Evolutionary conservation across 2,329 filamentous ascomycete species (phyloP).

Genomic region (Botrytis byssoidea): DNA sequence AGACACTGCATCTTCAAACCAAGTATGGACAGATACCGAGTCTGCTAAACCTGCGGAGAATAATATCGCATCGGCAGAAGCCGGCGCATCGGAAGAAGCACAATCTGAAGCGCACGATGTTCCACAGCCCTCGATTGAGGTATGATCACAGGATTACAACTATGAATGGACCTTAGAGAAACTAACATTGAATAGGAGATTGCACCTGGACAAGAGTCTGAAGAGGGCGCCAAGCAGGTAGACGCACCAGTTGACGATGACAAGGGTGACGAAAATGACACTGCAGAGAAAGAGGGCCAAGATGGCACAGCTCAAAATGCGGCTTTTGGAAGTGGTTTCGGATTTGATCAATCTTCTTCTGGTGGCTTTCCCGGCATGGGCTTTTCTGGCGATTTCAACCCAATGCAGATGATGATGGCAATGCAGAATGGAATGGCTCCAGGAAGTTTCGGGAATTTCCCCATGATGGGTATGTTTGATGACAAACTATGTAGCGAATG

Average conservation of each 20-base stretch:
- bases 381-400: slow-evolving; percentile 61
- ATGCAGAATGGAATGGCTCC: slow-evolving; percentile 67
- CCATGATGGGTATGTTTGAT: slow-evolving; percentile 82
- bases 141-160: slow-evolving; percentile 27
- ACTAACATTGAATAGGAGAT: slow-evolving; percentile 37
- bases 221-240: slow-evolving; percentile 27
- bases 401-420: slow-evolving; percentile 77
- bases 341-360: slow-evolving; percentile 43
- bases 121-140: slow-evolving; percentile 42
- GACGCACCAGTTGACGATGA: slow-evolving; percentile 25
- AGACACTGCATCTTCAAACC: slow-evolving; percentile 18
- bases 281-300: slow-evolving; percentile 25
- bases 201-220: slow-evolving; percentile 38
- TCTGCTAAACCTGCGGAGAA: slow-evolving; percentile 19
- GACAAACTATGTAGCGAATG: neutral
- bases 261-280: slow-evolving; percentile 23
- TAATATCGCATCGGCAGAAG: slow-evolving; percentile 18
- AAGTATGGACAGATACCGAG: slow-evolving; percentile 13
- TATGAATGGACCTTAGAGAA: neutral
- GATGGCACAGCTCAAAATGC: slow-evolving; percentile 23
- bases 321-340: slow-evolving; percentile 42
- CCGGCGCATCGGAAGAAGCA: slow-evolving; percentile 22
- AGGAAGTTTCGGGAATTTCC: slow-evolving; percentile 56
- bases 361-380: slow-evolving; percentile 47
- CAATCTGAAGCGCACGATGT: slow-evolving; percentile 39